Base-by-base conservation (phyloP, 805 yeast genomes). In the Candida hispaniensis region DNA sequence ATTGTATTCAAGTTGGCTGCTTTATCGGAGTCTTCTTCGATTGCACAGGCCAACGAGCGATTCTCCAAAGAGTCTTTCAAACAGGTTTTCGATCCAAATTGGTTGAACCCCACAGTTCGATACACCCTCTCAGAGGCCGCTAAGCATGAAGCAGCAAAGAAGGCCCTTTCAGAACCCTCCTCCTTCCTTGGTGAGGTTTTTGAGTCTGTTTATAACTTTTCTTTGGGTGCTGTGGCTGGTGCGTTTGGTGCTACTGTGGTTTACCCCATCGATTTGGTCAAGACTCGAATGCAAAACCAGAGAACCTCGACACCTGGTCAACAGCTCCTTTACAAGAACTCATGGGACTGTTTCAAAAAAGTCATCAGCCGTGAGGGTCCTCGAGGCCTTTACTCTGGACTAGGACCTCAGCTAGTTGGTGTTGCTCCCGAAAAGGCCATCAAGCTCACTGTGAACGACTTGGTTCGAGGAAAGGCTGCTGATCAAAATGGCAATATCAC, bases 401-500 rank as follows among this genome's bases (percentile, higher is more conserved):
- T 88, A 34, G 80, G 82, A 7, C 96, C 97, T 11, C 97, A 91
- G 59, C 64, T 88, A 50, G 73, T 91, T 30, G 98, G 98, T 46
- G 97, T 88, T 34, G 97, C 97, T 0, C 98, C 98, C 2, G 98
- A 88, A 57, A 88, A 88, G 64, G 97, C 97, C 26, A 88, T 88
- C 51, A 88, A 88, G 60, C 71, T 88, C 46, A 86, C 97, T 0
- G 93, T 88, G 23, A 88, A 88, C 59, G 98, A 88, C 55, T 62
- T 80, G 39, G 75, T 85, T 40, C 71, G 97, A 49, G 75, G 75
- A 17, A 65, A 72, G 38, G 75, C 88, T 43, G 67, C 81, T n/a
- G 63, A 64, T 42, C 55, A 52, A 39, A 60, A 67, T 28, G 49
- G 61, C 14, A 60, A 66, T 9, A 61, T 75, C 30, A 56, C 71